Base-by-base conservation (phyloP, 192 early-diverging fungal genomes). In the Backusella psychrophila region DNA sequence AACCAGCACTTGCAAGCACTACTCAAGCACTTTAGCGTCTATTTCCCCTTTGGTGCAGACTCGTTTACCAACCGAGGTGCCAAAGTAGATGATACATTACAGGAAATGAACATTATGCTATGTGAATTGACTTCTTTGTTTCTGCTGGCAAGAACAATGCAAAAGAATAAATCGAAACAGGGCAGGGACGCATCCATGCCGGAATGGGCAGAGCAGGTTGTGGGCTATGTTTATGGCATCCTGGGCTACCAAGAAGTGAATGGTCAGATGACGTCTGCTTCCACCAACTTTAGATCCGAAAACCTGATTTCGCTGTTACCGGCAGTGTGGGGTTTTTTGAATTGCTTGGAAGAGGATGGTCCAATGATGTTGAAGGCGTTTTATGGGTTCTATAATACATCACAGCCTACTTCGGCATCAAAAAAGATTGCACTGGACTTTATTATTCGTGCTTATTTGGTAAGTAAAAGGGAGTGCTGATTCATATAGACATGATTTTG, bases 41-140 rank as follows among this genome's bases (percentile, higher is more conserved):
- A 93, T 66, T 96, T 96, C 70, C 95, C 95, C 11, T 93, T 93
- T 81, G 94, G 93, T 7, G 80, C 77, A 4, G 85, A 87, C 29
- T 86, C 85, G 17, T 74, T 83, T 9, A 79, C 85, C 17, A 78
- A 83, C 34, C 69, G 75, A 9, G 87, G 89, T 63, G 44, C 77
- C 11, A 89, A 91, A 87, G 91, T 91, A 4, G 85, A 89, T 26
- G 46, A 72, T 7, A 70, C 85, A 9, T 71, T 91, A 34, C 85
- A 87, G 77, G 88, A 91, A 38, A 93, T 92, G 92, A 93, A 92
- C 66, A 89, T 91, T 21, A 86, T 87, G 12, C 85, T 89, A 34
- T 91, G 92, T 69, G 91, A 93, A 75, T 69, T 92, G 41, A 85
- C 88, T 2, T 89, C 90, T 1, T 75, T 90, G 15, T 91, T 88